These are phyloP conservation scores for Tricholoma hemisulphureum DNA, from an alignment of 768 basidiomycete genomes.

Conservation along the genomic window DNA sequence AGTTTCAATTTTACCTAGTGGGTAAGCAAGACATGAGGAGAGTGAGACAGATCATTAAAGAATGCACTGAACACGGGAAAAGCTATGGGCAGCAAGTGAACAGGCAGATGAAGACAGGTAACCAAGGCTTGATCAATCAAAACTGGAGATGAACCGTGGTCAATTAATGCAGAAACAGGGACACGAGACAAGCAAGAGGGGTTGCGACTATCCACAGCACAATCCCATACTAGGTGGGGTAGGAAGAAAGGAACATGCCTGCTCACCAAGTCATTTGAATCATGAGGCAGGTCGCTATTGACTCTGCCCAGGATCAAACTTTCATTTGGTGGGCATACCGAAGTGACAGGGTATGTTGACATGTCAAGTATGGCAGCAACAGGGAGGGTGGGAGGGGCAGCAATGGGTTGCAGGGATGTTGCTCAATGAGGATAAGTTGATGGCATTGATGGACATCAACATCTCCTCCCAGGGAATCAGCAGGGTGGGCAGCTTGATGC, in stretches of 20 bases:
- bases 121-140: neutral
- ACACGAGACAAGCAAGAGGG: too few species aligned
- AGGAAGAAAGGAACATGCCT: too few species aligned
- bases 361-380: neutral
- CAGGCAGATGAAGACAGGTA: neutral
- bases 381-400: neutral
- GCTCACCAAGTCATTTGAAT: too few species aligned
- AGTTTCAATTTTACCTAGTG: too few species aligned
- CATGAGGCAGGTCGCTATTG: neutral
- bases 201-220: too few species aligned
- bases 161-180: too few species aligned
- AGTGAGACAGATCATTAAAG: too few species aligned
- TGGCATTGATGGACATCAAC: neutral
- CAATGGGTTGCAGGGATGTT: neutral
- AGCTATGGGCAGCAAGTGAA: neutral
- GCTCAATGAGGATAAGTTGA: neutral
- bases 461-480: neutral
- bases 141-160: too few species aligned
- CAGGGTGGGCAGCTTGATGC: neutral
- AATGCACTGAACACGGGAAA: too few species aligned
- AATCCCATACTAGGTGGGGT: too few species aligned
- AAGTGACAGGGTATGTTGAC: neutral
- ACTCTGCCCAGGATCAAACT: too few species aligned
- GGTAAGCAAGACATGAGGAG: neutral
- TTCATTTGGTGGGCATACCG: too few species aligned